Evolutionary conservation across 2,329 filamentous ascomycete species (phyloP).

Genomic region (Sphaerulina vaccinii): DNA sequence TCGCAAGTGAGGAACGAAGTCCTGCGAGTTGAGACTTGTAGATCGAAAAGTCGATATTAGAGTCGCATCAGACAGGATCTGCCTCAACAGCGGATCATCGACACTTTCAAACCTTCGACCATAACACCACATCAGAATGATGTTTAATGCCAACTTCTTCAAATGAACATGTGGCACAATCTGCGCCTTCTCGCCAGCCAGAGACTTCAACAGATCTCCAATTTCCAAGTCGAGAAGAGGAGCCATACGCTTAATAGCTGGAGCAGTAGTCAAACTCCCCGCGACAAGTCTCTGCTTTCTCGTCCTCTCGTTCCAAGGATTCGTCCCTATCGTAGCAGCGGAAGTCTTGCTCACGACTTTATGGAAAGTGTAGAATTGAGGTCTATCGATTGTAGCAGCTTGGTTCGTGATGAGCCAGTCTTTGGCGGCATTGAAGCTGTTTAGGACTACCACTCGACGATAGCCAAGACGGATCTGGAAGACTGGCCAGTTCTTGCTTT

Average conservation of each 20-base stretch:
- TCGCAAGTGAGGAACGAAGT: constrained; percentile 5
- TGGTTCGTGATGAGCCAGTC: constrained; percentile 9
- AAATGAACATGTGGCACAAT: constrained; percentile 2
- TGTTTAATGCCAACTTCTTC: constrained; percentile 5
- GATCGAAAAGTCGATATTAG: constrained; percentile 4
- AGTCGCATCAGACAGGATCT: constrained; percentile 6
- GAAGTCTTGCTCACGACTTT: constrained; percentile 6
- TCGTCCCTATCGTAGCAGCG: constrained; percentile 8
- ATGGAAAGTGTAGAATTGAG: constrained; percentile 6
- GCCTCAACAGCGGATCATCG: neutral
- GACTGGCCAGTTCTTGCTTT: constrained; percentile 1
- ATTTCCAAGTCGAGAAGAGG: constrained; percentile 1
- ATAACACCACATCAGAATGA: constrained; percentile 11
- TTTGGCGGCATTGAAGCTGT: constrained; percentile 2
- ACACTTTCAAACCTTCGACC: neutral
- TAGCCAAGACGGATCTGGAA: constrained; percentile 6
- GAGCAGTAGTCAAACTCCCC: constrained; percentile 3
- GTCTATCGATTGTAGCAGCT: constrained; percentile 6
- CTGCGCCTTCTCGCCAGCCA: neutral
- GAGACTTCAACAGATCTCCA: neutral
- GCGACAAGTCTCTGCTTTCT: constrained; percentile 5
- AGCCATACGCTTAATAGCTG: constrained; percentile 1
- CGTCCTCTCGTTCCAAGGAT: constrained; percentile 8
- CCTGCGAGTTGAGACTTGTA: constrained; percentile 5
- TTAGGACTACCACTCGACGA: neutral